These are phyloP conservation scores for Wilhelminamyces savonicus DNA, from an alignment of 805 yeast genomes.

Conservation along the genomic window DNA sequence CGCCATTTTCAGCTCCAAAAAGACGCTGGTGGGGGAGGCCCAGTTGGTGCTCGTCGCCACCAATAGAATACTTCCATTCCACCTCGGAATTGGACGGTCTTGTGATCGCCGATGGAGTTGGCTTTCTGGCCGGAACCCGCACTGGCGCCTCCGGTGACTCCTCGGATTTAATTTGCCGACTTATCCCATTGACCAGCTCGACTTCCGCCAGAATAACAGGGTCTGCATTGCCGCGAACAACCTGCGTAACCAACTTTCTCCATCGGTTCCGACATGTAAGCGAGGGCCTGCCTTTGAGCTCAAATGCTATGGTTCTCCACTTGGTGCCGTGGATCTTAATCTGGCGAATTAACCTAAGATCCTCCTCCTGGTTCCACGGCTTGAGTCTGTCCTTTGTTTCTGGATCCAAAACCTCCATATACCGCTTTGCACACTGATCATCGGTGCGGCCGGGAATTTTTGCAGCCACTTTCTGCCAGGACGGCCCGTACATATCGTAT, in stretches of 20 bases:
- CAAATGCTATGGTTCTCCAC: constrained; percentile 76
- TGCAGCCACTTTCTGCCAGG: constrained; percentile 79
- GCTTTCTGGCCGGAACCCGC: too few species aligned
- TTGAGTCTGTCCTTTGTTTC: constrained; percentile 67
- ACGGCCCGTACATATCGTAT: constrained; percentile 62
- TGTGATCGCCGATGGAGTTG: background rate
- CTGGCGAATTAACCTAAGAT: constrained; percentile 56
- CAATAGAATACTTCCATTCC: constrained; percentile 59
- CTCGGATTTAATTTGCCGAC: too few species aligned
- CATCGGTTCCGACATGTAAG: constrained; percentile 88
- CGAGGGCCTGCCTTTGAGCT: constrained; percentile 75
- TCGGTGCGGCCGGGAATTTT: constrained; percentile 83
- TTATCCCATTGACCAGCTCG: constrained; percentile 39
- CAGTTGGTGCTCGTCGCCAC: constrained; percentile 20
- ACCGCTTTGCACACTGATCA: constrained; percentile 91
- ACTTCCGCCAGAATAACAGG: constrained; percentile 53
- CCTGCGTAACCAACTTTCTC: constrained; percentile 78
- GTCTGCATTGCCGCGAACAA: constrained; percentile 59
- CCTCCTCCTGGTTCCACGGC: constrained; percentile 79
- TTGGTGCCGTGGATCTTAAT: constrained; percentile 75
- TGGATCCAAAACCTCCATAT: constrained; percentile 84
- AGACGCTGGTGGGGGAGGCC: constrained; percentile 16
- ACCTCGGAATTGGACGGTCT: constrained; percentile 19
- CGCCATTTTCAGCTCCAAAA: constrained; percentile 27
- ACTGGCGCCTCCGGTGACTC: too few species aligned